Percentiles rank a stretch among this genome's conserved stretches.
Conservation (phyloP, 139 green algal genomes). For the Eudorina sp. region DNA sequence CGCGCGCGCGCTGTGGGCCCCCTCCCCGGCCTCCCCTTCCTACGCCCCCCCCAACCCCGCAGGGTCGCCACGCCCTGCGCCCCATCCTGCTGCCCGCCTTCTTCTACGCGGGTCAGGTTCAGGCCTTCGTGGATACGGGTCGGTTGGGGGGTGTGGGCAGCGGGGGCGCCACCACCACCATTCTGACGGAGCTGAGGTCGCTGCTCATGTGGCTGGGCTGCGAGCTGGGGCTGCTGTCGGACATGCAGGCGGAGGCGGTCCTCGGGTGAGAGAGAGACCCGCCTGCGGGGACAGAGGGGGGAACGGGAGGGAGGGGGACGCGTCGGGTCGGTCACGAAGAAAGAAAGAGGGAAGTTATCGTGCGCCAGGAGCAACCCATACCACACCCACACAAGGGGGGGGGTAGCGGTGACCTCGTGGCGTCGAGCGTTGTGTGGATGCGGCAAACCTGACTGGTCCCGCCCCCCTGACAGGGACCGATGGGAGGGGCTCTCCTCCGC, state of each 20-base stretch:
- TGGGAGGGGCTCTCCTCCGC: no score
- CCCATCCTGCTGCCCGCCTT: slow-evolving; percentile 43
- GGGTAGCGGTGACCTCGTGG: no score
- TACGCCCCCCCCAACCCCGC: background rate
- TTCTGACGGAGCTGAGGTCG: slow-evolving; percentile 25
- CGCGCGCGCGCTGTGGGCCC: no score
- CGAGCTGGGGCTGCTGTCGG: background rate
- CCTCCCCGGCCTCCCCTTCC: background rate
- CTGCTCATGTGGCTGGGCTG: slow-evolving; percentile 43
- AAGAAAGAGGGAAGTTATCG: no score
- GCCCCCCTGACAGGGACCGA: no score
- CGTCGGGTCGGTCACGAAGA: no score
- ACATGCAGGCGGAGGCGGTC: slow-evolving; percentile 13
- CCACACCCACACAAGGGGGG: no score
- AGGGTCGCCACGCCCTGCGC: slow-evolving; percentile 18
- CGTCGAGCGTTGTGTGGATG: no score
- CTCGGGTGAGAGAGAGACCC: background rate
- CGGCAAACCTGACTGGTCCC: no score
- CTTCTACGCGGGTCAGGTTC: slow-evolving; percentile 35
- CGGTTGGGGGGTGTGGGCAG: background rate
- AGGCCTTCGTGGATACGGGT: slow-evolving; percentile 7
- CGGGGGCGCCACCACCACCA: background rate
- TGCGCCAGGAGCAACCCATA: no score
- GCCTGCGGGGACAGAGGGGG: background rate
- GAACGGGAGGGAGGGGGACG: background rate